These are phyloP conservation scores for Puccinia triticina DNA, from an alignment of 1,284 basidiomycete genomes.

Conservation along the genomic window DNA sequence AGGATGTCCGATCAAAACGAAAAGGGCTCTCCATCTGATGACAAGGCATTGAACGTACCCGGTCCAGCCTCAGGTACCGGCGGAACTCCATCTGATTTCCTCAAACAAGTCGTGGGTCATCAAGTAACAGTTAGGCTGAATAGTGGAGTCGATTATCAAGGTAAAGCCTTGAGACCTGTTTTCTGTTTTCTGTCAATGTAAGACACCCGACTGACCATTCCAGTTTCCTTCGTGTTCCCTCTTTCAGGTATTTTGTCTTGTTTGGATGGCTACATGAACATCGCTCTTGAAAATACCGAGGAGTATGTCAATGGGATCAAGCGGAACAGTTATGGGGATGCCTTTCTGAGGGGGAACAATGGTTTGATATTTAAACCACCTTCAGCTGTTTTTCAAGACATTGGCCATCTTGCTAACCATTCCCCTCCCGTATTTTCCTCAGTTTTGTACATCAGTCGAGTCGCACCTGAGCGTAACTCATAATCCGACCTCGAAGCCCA, in stretches of 20 bases:
- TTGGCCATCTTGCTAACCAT: neutral
- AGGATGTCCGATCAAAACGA: slow-evolving; percentile 29
- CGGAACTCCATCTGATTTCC: slow-evolving; percentile 84
- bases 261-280: slow-evolving; percentile 92
- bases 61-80: slow-evolving; percentile 62
- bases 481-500: too few relatives aligned
- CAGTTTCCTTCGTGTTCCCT: too few relatives aligned
- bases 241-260: slow-evolving; percentile 84
- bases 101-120: slow-evolving; percentile 93
- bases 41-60: slow-evolving; percentile 61
- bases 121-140: slow-evolving; percentile 88
- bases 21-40: slow-evolving; percentile 19
- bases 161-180: too few relatives aligned
- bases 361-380: slow-evolving; percentile 54
- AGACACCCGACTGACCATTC: too few relatives aligned
- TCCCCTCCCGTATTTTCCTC: neutral
- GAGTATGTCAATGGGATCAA: slow-evolving; percentile 85
- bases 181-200: too few relatives aligned
- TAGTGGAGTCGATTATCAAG: slow-evolving; percentile 94
- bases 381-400: neutral
- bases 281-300: slow-evolving; percentile 93
- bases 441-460: slow-evolving; percentile 51
- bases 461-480: too few relatives aligned
- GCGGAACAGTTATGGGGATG: slow-evolving; percentile 88
- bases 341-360: slow-evolving; percentile 71